Percentiles rank a stretch among this genome's conserved stretches.
phyloP scores from a whole-genome alignment of 2,329 filamentous ascomycete genomes.

The Ascochyta fabae region DNA sequence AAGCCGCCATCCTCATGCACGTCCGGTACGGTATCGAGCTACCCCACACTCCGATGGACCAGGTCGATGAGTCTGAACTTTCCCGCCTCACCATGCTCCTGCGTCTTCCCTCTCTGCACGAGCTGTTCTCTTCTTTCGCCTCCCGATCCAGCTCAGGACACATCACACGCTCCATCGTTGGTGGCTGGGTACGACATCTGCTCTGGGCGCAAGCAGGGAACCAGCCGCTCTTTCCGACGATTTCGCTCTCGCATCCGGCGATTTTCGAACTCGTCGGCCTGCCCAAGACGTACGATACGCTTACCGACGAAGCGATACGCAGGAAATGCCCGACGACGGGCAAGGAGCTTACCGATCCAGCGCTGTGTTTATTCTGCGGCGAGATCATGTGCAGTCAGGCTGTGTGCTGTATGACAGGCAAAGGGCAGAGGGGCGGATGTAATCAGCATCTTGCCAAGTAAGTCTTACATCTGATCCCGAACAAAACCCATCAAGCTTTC shows the following conservation, averaged over 20 bases:
- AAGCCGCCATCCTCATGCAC: slow-evolving; percentile 81
- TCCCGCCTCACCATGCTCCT: slow-evolving; percentile 79
- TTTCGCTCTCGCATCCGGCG: slow-evolving; percentile 76
- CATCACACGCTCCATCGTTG: slow-evolving; percentile 58
- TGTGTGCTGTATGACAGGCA: slow-evolving; percentile 81
- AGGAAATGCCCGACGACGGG: slow-evolving; percentile 86
- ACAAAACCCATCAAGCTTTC: neutral
- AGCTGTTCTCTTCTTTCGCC: slow-evolving; percentile 70
- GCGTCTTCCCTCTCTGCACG: slow-evolving; percentile 77
- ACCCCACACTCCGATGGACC: slow-evolving; percentile 63
- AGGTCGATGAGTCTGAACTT: slow-evolving; percentile 75
- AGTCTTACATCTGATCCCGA: slow-evolving; percentile 45
- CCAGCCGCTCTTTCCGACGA: slow-evolving; percentile 50
- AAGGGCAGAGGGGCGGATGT: slow-evolving; percentile 62
- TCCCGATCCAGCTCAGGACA: slow-evolving; percentile 36
- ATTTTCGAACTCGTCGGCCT: slow-evolving; percentile 95
- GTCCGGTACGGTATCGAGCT: slow-evolving; percentile 90
- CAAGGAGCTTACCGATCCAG: slow-evolving; percentile 88
- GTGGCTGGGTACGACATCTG: slow-evolving; percentile 77
- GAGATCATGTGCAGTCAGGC: slow-evolving; percentile 97
- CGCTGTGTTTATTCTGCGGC: slow-evolving; percentile 91
- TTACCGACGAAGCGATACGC: slow-evolving; percentile 90
- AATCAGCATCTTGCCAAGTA: slow-evolving; percentile 90
- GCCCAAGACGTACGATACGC: slow-evolving; percentile 86
- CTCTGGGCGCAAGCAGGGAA: slow-evolving; percentile 47